A percentile compares a stretch with the other conserved stretches of the same genome.
Conservation (phyloP, 495 filamentous ascomycete species). For the Chaetomium tenue region DNA sequence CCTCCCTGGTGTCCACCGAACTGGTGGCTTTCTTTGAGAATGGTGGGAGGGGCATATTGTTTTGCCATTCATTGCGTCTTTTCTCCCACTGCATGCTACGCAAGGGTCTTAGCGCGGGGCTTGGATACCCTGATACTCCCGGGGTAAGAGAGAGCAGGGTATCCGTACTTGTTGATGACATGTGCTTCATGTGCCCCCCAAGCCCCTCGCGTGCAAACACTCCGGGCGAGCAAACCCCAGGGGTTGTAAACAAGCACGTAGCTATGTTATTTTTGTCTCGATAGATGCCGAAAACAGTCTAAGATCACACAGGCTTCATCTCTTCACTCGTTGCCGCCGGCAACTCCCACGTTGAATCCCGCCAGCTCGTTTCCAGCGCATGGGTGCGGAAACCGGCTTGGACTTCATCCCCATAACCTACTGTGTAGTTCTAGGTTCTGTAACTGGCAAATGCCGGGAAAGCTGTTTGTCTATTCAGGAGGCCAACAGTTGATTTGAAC, state of each 20-base stretch:
- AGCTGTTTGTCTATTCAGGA: background rate
- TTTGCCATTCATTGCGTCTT: background rate
- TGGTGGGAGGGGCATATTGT: background rate
- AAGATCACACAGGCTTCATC: background rate
- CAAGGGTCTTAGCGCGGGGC: background rate
- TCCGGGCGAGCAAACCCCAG: background rate
- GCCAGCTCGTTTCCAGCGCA: background rate
- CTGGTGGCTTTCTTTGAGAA: background rate
- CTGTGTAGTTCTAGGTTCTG: background rate
- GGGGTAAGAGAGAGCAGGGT: background rate
- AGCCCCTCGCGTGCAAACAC: background rate
- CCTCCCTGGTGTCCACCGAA: slow-evolving; percentile 1
- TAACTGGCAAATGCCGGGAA: background rate
- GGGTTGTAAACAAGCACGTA: background rate
- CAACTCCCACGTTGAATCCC: slow-evolving; percentile 4
- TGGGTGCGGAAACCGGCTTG: background rate
- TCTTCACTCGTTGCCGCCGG: background rate
- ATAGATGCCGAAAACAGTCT: no score
- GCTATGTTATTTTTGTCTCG: no score
- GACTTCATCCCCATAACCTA: background rate
- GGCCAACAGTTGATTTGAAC: background rate
- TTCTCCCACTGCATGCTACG: background rate
- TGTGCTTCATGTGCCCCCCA: slow-evolving; percentile 24
- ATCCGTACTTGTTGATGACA: slow-evolving; percentile 23
- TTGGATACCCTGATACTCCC: background rate